Conservation (phyloP, 345 rosid species). For the Populus euphratica region DNA sequence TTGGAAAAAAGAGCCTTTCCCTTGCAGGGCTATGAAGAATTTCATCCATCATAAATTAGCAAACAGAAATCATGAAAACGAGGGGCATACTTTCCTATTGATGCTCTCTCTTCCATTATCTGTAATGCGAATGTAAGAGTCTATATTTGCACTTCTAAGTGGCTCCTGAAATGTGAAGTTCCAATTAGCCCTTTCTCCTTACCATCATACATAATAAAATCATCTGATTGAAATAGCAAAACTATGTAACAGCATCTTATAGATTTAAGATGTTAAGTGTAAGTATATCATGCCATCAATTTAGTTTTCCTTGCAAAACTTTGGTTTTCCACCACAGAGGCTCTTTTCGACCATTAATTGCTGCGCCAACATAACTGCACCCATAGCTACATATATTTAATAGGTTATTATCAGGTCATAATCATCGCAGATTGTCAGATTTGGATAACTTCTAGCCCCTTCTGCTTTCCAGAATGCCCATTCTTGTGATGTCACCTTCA, state of each 20-base stretch:
- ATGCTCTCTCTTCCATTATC: slow-evolving; percentile 93
- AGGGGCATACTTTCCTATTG: slow-evolving; percentile 58
- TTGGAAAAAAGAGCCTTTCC: not conserved
- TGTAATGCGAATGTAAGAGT: slow-evolving; percentile 68
- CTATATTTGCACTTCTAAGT: slow-evolving; percentile 62
- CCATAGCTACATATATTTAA: not conserved
- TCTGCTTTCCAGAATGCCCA: not conserved
- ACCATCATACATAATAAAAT: not conserved
- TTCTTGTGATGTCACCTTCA: not conserved
- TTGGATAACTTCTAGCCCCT: not conserved
- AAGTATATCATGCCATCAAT: not conserved
- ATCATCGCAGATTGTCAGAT: not conserved
- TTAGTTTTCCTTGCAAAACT: not conserved
- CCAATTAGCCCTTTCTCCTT: not conserved
- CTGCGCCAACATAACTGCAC: not conserved
- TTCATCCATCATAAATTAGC: not conserved
- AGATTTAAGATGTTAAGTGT: not conserved
- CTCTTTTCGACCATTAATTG: not conserved
- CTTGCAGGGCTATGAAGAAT: not conserved
- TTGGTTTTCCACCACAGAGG: not conserved
- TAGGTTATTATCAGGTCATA: not conserved
- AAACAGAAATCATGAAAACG: slow-evolving; percentile 4
- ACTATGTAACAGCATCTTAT: not conserved
- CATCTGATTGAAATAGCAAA: not conserved
- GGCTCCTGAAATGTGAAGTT: slow-evolving; percentile 51